Evolutionary conservation across 345 rosid species (phyloP).

Genomic region (Eucalyptus cloeziana): DNA sequence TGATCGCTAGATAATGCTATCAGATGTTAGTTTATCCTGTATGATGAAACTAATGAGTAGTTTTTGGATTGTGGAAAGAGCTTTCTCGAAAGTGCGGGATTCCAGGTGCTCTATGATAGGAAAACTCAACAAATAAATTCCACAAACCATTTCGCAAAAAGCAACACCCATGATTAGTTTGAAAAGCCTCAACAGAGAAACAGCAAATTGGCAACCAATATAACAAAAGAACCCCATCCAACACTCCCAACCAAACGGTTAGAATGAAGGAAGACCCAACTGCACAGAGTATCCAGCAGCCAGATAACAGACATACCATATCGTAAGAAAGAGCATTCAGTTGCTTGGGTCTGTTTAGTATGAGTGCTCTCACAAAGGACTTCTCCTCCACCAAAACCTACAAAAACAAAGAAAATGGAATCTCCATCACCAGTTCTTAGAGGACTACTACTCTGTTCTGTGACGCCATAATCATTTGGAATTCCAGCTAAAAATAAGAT

Average conservation of each 20-base stretch:
- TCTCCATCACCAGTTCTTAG: not conserved
- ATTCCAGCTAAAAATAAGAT: not conserved
- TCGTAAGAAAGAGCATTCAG: not conserved
- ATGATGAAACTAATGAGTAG: not conserved
- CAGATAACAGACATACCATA: not conserved
- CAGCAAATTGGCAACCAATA: not conserved
- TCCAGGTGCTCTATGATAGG: not conserved
- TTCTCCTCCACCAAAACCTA: not conserved
- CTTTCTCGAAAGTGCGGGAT: not conserved
- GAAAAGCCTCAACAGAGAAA: not conserved
- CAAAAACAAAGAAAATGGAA: not conserved
- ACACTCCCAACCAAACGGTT: not conserved
- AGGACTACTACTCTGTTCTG: not conserved
- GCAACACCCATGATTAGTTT: not conserved
- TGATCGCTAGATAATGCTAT: not conserved
- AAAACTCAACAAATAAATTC: not conserved
- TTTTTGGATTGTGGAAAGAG: not conserved
- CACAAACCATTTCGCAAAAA: not conserved
- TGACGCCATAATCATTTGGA: not conserved
- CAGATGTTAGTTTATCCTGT: not conserved
- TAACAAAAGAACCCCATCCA: not conserved
- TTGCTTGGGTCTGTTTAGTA: not conserved
- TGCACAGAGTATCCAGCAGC: not conserved
- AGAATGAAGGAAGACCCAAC: not conserved
- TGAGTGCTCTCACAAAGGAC: not conserved